These are phyloP conservation scores for Zymoseptoria crescenta DNA, from an alignment of 2,329 filamentous ascomycete species.

Conservation along the genomic window DNA sequence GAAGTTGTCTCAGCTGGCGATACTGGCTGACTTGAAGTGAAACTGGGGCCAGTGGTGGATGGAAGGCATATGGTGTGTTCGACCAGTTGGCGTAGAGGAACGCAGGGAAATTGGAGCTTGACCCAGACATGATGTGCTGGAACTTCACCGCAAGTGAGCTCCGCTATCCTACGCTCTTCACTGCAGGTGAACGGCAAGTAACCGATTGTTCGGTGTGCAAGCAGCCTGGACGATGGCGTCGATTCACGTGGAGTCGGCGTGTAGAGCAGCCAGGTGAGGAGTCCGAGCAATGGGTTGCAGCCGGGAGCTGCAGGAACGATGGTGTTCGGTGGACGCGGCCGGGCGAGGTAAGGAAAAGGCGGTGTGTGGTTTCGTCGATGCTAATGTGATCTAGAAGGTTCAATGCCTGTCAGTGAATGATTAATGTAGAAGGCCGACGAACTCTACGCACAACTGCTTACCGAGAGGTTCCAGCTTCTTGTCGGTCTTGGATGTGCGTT, in stretches of 20 bases:
- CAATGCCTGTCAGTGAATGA: conserved; percentile 1
- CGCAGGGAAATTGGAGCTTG: not conserved
- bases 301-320: conserved; percentile 5
- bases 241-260: conserved; percentile 3
- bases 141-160: conserved; percentile 8
- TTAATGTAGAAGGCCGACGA: not conserved
- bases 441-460: not conserved
- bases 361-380: not conserved
- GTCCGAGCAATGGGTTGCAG: conserved; percentile 1
- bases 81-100: not conserved
- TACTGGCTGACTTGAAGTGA: not conserved
- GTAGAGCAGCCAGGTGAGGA: conserved; percentile 4
- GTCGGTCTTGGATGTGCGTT: not conserved
- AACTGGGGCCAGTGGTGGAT: not conserved
- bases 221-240: conserved; percentile 7
- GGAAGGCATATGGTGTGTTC: not conserved
- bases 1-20: conserved; percentile 4
- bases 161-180: not conserved
- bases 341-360: not conserved
- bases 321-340: not conserved
- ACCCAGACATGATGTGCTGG: not conserved
- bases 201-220: conserved; percentile 17
- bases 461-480: not conserved
- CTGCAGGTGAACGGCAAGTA: conserved; percentile 1
- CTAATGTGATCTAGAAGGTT: not conserved